Conservation (phyloP, 2,329 filamentous ascomycete species). For the Thelonectria olida region DNA sequence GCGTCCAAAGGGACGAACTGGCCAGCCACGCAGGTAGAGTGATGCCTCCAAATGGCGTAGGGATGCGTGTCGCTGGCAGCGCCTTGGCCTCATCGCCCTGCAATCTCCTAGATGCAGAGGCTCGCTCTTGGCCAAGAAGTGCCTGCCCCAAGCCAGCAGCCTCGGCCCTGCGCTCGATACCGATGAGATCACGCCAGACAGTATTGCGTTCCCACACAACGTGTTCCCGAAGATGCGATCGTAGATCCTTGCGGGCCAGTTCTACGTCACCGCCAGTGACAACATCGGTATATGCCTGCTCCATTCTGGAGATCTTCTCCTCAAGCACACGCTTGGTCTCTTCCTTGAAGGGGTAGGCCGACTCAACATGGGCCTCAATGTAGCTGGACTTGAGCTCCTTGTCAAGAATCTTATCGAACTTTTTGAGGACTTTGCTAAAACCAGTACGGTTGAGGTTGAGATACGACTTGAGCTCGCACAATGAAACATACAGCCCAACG, state of each 20-base stretch:
- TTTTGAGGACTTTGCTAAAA: conserved; percentile 96
- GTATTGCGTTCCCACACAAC: conserved; percentile 99
- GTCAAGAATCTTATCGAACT: conserved; percentile 96
- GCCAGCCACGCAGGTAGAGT: conserved; percentile 83
- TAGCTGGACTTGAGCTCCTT: conserved; percentile 81
- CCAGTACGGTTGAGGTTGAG: conserved; percentile 96
- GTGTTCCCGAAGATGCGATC: conserved; percentile 92
- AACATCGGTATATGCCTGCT: conserved; percentile 81
- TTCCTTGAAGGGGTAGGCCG: conserved; percentile 82
- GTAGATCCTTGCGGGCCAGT: conserved; percentile 83
- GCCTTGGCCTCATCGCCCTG: conserved; percentile 84
- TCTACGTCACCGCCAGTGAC: conserved; percentile 83
- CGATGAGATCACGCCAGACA: conserved; percentile 98
- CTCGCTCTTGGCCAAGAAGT: conserved; percentile 78
- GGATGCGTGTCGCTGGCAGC: conserved; percentile 71
- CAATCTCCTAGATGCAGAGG: conserved; percentile 73
- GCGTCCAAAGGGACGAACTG: conserved; percentile 80
- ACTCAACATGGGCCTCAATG: conserved; percentile 76
- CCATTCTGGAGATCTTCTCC: conserved; percentile 77
- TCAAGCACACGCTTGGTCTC: conserved; percentile 77
- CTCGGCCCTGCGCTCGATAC: conserved; percentile 93
- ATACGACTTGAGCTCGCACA: conserved; percentile 96
- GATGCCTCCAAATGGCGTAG: conserved; percentile 82
- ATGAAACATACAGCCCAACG: conserved; percentile 85
- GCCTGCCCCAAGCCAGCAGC: conserved; percentile 91